Base-by-base conservation (phyloP, 2,329 filamentous ascomycete genomes). In the Sporothrix dimorphospora region DNA sequence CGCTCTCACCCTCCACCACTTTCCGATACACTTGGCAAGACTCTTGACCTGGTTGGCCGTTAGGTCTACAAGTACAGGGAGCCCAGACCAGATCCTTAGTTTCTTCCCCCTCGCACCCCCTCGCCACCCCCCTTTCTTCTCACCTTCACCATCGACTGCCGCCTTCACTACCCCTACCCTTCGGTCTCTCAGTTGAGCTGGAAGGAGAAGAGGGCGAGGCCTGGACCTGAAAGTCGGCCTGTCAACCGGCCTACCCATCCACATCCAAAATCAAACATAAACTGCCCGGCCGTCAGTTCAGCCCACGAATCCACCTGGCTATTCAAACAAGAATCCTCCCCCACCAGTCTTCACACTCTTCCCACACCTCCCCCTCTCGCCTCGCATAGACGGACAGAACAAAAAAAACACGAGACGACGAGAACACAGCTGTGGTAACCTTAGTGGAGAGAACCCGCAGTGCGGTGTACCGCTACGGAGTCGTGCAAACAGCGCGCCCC, bases 181-280 rank as follows among this genome's bases (percentile, higher is more conserved):
- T 19, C 40, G 21, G 40, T 30, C 40, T 61, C 34, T 42, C 42
- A 51, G 34, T 16, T n/a, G 38, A 27, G 63, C 30, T 34, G 67
- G 19, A 47, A 5, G 24, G 21, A 9, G 24, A 30, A n/a, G 21
- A 61, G 24, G 9, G 24, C 21, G 8, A 27, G 12, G 8, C n/a
- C 40, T 38, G 27, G 67, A 70, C 45, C 14, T 70, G n/a, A n/a
- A n/a, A n/a, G 51, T 72, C 71, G 40, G 42, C n/a, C 45, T 34
- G 30, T 34, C 30, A 6, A 34, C 30, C 34, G 14, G 19, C 57
- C 30, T 53, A 4, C 40, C 40, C 47, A 12, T n/a, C 40, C 57
- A 12, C 9, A 9, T 34, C 27, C 42, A 63, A 65, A 66, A 70
- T 27, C n/a, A 34, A 66, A 42, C 27, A 65, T 51, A 51, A 34